A percentile compares a stretch with the other conserved stretches of the same genome.
phyloP scores from a whole-genome alignment of 2,329 filamentous ascomycete species.

The Helicocarpus griseus region DNA sequence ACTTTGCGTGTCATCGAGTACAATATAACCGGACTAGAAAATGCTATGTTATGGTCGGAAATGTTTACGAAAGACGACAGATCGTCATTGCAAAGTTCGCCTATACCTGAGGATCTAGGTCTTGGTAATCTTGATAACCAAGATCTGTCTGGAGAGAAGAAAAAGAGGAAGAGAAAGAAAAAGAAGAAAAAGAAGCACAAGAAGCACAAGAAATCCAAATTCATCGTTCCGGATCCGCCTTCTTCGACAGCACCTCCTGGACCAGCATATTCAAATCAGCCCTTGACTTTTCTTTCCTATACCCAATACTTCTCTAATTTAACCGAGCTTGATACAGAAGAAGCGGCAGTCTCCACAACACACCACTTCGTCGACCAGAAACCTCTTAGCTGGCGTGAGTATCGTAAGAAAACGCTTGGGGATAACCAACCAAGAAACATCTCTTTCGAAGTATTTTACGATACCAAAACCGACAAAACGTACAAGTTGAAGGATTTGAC shows the following conservation, averaged over 20 bases:
- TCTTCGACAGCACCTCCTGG: constrained; percentile 65
- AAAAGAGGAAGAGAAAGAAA: constrained; percentile 34
- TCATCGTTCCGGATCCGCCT: constrained; percentile 61
- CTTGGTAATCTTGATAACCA: neutral
- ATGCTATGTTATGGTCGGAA: constrained; percentile 30
- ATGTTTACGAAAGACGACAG: neutral
- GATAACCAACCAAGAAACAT: constrained; percentile 29
- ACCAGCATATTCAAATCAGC: constrained; percentile 80
- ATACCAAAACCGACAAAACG: constrained; percentile 64
- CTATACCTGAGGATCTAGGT: neutral
- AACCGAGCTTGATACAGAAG: constrained; percentile 75
- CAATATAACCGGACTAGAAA: constrained; percentile 71
- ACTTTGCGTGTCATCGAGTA: constrained; percentile 87
- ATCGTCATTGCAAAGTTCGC: neutral
- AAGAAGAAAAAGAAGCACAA: constrained; percentile 37
- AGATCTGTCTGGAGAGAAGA: constrained; percentile 12
- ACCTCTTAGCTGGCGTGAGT: constrained; percentile 38
- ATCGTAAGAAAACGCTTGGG: constrained; percentile 36
- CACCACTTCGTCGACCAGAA: constrained; percentile 16
- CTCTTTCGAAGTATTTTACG: constrained; percentile 73
- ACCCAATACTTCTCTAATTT: constrained; percentile 91
- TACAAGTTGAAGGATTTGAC: constrained; percentile 77
- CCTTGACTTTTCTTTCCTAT: constrained; percentile 68
- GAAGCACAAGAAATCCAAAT: constrained; percentile 46
- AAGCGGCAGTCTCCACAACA: constrained; percentile 21